Evolutionary conservation across 2,329 filamentous ascomycete species (phyloP).

Genomic region (Aspergillus japonicus): DNA sequence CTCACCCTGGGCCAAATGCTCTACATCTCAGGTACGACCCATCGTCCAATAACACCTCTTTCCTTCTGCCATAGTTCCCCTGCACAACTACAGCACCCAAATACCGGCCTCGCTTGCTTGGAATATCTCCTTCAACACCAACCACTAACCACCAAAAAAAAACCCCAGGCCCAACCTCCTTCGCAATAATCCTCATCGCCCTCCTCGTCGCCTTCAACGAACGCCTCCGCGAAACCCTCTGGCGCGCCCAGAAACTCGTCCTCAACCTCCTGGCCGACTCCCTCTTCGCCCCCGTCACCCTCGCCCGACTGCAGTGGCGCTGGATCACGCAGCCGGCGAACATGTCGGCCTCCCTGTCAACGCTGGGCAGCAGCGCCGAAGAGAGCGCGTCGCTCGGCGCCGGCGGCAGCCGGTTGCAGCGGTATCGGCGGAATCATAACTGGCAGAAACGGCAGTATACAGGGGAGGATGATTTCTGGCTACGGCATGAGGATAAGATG

Average conservation of each 20-base stretch:
- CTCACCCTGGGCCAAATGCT: conserved; percentile 32
- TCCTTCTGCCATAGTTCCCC: background rate
- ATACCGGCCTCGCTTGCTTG: too few relatives aligned
- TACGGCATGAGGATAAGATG: conserved; percentile 23
- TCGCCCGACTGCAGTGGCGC: conserved; percentile 1
- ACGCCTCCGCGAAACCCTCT: conserved; percentile 26
- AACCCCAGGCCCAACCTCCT: conserved; percentile 38
- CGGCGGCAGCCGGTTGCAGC: conserved; percentile 21
- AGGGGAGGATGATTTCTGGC: conserved; percentile 34
- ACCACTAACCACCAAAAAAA: background rate
- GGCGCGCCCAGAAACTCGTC: conserved; percentile 25
- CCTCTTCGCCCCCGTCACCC: conserved; percentile 20
- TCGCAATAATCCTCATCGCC: conserved; percentile 54
- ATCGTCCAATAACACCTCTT: background rate
- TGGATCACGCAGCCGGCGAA: background rate
- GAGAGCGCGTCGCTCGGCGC: background rate
- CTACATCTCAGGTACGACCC: conserved; percentile 28
- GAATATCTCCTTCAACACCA: background rate
- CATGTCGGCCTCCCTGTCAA: background rate
- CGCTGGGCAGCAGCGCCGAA: background rate
- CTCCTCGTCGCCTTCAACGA: conserved; percentile 57
- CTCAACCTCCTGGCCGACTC: conserved; percentile 25
- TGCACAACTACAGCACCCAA: background rate
- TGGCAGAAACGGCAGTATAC: conserved; percentile 13
- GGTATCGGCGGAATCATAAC: conserved; percentile 20